Evolutionary conservation across 306 rosid genomes (phyloP), one percentile per base, ranked within the genome.

Genomic region (Cucumis cinereus): DNA sequence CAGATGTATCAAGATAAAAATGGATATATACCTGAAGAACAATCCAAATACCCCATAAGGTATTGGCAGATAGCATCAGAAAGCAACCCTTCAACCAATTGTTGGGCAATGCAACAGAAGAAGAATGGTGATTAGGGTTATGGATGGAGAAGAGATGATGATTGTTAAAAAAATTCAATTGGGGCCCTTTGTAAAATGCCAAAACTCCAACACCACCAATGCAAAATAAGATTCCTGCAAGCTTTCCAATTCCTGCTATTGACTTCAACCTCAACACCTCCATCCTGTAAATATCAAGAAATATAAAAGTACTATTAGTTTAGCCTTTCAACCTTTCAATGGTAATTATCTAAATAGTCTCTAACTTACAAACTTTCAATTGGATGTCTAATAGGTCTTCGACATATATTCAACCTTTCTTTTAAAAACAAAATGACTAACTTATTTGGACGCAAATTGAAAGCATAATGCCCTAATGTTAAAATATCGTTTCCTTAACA

Each of bases 11-110:
- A 17, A 30, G 12, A 35, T 47, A 17, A 26, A 9, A 38, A 4
- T 0, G 1, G 15, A 24, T 84, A n/a, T n/a, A n/a, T n/a, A 93
- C 98, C 90, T 93, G 97, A 0, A 91, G 78, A 36, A 93, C 97
- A 83, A 93, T 89, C 91, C 93, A 93, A 10, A 85, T 24, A 53
- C 87, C 93, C 93, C 95, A 93, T 30, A 80, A 84, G 75, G 75
- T 77, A 82, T 84, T 93, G 76, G 98, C 84, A 76, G 87, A 80
- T 28, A 93, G 92, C 92, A 88, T 84, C 79, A 93, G 84, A 82
- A 88, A 89, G 86, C 95, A 89, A 66, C 98, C 98, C 81, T 91
- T 91, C 1, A 89, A 74, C 98, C 98, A 93, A 52, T 87, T 80
- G 22, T 70, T 72, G 8, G 73, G 38, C 22, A 89, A 79, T 40